phyloP scores from a whole-genome alignment of 2,329 filamentous ascomycete genomes.

The Microsporum audouinii region DNA sequence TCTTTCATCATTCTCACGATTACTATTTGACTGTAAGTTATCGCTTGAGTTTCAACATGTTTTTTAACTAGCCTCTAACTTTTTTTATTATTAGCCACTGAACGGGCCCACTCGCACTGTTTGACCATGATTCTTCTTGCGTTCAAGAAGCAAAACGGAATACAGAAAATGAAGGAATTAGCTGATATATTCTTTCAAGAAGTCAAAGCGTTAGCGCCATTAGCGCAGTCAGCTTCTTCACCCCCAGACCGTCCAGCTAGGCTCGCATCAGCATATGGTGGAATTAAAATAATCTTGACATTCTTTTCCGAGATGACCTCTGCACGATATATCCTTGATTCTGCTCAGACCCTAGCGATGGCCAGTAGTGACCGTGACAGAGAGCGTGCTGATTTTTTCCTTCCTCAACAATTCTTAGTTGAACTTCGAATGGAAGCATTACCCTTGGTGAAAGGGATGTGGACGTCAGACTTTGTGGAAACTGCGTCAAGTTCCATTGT shows the following conservation, averaged over 20 bases:
- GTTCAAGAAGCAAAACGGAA: slow-evolving; percentile 71
- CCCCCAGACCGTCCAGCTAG: slow-evolving; percentile 33
- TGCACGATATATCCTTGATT: slow-evolving; percentile 69
- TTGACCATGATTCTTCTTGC: slow-evolving; percentile 68
- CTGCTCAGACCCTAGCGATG: slow-evolving; percentile 50
- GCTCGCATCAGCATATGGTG: slow-evolving; percentile 44
- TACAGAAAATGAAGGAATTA: slow-evolving; percentile 62
- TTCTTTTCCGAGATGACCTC: slow-evolving; percentile 68
- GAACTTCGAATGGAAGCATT: slow-evolving; percentile 73
- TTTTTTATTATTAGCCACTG: slow-evolving; percentile 28
- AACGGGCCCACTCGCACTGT: slow-evolving; percentile 41
- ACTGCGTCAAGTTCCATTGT: slow-evolving; percentile 66
- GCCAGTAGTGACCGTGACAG: slow-evolving; percentile 45
- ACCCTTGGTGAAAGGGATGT: slow-evolving; percentile 63
- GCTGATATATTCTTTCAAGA: slow-evolving; percentile 56
- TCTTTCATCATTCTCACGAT: slow-evolving; percentile 63
- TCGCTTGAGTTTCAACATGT: slow-evolving; percentile 5
- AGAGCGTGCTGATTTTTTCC: slow-evolving; percentile 50
- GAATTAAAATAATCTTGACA: slow-evolving; percentile 71
- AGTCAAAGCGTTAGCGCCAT: slow-evolving; percentile 38
- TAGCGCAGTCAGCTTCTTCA: slow-evolving; percentile 27
- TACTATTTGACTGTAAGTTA: slow-evolving; percentile 57
- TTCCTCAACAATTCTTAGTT: slow-evolving; percentile 65
- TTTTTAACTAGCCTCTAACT: background rate
- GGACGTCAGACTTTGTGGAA: slow-evolving; percentile 75